Evolutionary conservation across 257 asterid genomes (phyloP).

Genomic region (Plectranthus barbatus): DNA sequence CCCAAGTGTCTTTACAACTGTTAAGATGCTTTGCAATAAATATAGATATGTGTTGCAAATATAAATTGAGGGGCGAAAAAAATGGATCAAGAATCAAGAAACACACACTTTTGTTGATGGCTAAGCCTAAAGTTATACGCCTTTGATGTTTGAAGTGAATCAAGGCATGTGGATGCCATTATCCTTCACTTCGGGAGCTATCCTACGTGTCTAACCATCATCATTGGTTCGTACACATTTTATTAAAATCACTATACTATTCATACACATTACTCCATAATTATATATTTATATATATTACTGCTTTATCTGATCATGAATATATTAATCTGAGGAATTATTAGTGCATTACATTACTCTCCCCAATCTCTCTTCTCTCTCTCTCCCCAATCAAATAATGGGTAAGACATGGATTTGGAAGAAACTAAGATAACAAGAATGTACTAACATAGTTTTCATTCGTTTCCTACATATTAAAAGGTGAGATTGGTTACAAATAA

Average conservation of each 20-base stretch:
- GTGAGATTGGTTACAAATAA: too few species aligned
- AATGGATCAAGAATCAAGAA: slow-evolving; percentile 27
- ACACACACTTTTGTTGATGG: slow-evolving; percentile 27
- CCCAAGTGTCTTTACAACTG: slow-evolving; percentile 35
- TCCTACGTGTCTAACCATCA: slow-evolving; percentile 15
- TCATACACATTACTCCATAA: background rate
- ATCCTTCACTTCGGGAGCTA: slow-evolving; percentile 28
- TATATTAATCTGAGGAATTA: too few species aligned
- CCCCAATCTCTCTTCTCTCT: too few species aligned
- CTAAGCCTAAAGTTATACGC: slow-evolving; percentile 36
- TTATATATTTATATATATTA: background rate
- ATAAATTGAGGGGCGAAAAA: background rate
- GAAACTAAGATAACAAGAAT: too few species aligned
- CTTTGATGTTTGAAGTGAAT: slow-evolving; percentile 22
- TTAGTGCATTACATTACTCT: too few species aligned
- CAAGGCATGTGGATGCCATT: slow-evolving; percentile 35
- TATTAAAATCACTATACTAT: background rate
- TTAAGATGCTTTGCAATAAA: slow-evolving; percentile 23
- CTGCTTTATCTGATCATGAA: too few species aligned
- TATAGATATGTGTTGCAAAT: background rate
- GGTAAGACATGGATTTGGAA: too few species aligned
- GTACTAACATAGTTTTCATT: too few species aligned
- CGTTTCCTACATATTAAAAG: too few species aligned
- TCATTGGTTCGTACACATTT: slow-evolving; percentile 10
- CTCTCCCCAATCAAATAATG: too few species aligned